Base-by-base conservation (phyloP, 768 basidiomycete genomes). In the Lentinula sp. region DNA sequence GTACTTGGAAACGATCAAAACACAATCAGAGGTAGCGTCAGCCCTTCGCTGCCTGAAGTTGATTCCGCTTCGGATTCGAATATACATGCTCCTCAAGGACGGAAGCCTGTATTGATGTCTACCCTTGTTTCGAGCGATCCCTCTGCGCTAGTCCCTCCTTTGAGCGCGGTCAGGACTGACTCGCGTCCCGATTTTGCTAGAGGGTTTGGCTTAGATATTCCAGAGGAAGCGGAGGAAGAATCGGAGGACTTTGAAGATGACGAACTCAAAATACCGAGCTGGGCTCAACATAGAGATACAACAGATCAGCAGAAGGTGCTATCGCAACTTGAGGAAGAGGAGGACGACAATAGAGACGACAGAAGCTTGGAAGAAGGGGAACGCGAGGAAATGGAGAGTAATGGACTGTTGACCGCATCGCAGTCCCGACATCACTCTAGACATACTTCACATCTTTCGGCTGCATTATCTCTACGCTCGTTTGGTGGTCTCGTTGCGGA, bases 171-270 rank as follows among this genome's bases (percentile, higher is more conserved):
- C 48, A 78, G 78, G 18, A 77, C 81, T 6, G 75, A 81, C 60
- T 85, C 79, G 48, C 79, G 84, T 39, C 84, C 88, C 4, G 91
- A 94, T 71, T 94, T 93, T 68, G 73, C 75, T 53, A 81, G 87
- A 62, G 91, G 91, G 5, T 94, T 93, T 72, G 90, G 91, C 10
- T 68, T 94, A 60, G 90, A 93, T 63, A 83, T 85, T 61, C 86
- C 90, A 2, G 85, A 90, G 62, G 90, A 91, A 67, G 85, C 67
- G 3, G 70, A 70, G 32, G 72, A 74, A 69, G 78, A 28, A 28
- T 28, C 28, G 3, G 28, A 80, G 58, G 82, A 81, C 59, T 75
- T 76, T 6, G 72, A 71, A 61, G 77, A 77, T 48, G 73, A 77
- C 23, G 70, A 66, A 51, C 71, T 67, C 65, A 68, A 57, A 63